Percentiles rank a stretch among this genome's conserved stretches.
Conservation (phyloP, 768 basidiomycete genomes). For the Termitomyces sp. region DNA sequence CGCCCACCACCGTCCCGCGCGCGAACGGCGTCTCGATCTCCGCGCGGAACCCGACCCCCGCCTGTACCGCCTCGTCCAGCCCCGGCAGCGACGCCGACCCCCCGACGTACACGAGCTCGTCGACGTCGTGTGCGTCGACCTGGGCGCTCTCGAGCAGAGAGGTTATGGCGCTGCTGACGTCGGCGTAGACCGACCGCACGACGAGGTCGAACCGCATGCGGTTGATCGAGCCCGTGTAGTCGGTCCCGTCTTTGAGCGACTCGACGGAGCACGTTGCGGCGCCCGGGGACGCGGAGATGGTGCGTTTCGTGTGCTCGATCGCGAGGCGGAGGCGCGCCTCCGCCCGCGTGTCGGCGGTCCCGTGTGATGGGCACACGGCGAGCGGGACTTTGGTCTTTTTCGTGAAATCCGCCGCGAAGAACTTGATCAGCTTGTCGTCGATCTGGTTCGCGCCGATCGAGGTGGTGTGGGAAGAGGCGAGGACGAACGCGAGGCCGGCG, state of each 20-base stretch:
- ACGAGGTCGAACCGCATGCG: slow-evolving; percentile 61
- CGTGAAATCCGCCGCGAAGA: slow-evolving; percentile 93
- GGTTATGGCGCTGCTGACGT: slow-evolving; percentile 41
- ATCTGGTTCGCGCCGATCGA: slow-evolving; percentile 63
- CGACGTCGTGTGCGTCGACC: slow-evolving; percentile 61
- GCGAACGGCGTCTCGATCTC: slow-evolving; percentile 61
- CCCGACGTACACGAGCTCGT: slow-evolving; percentile 78
- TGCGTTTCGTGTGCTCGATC: slow-evolving; percentile 92
- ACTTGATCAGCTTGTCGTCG: slow-evolving; percentile 79
- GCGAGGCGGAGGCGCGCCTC: slow-evolving; percentile 92
- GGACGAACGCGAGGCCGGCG: slow-evolving; percentile 62
- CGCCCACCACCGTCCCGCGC: slow-evolving; percentile 61
- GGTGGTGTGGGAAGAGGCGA: slow-evolving; percentile 46
- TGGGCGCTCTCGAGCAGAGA: slow-evolving; percentile 45
- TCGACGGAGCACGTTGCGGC: slow-evolving; percentile 92
- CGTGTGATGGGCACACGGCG: slow-evolving; percentile 52
- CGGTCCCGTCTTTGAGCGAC: slow-evolving; percentile 88
- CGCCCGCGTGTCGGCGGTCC: slow-evolving; percentile 68
- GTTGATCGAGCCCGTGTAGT: slow-evolving; percentile 61
- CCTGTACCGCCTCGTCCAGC: slow-evolving; percentile 52
- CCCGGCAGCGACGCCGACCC: slow-evolving; percentile 73
- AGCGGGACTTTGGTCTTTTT: slow-evolving; percentile 88
- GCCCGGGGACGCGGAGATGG: slow-evolving; percentile 78
- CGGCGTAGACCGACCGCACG: slow-evolving; percentile 51
- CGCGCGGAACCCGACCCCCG: slow-evolving; percentile 50